Percentiles rank a stretch among this genome's conserved stretches.
phyloP scores from a whole-genome alignment of 495 filamentous ascomycete species.

The Penicillium cinerascens region DNA sequence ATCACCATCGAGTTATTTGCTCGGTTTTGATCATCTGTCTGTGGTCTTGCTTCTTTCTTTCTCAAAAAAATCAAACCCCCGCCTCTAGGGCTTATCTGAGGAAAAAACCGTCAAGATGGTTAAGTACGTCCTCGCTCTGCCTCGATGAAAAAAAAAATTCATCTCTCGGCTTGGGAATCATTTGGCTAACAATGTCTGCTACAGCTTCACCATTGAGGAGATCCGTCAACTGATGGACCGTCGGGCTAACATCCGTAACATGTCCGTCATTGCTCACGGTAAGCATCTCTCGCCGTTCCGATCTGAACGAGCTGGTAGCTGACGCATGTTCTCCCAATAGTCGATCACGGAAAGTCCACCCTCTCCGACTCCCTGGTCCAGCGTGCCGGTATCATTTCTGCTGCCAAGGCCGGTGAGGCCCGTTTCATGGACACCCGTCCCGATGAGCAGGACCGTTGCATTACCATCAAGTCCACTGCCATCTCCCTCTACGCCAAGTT shows the following conservation, averaged over 20 bases:
- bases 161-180: background rate
- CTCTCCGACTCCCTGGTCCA: constrained; percentile 98
- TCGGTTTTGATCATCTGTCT: constrained; percentile 48
- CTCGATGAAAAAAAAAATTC: background rate
- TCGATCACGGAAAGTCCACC: constrained; percentile 99
- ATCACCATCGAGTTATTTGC: constrained; percentile 47
- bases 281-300: constrained; percentile 26
- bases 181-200: constrained; percentile 10
- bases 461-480: constrained; percentile 99
- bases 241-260: constrained; percentile 96
- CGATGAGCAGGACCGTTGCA: constrained; percentile 98
- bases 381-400: constrained; percentile 99
- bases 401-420: constrained; percentile 92
- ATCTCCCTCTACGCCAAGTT: constrained; percentile 96
- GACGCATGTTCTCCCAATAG: constrained; percentile 33
- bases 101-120: constrained; percentile 94
- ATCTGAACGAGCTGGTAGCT: background rate
- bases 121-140: constrained; percentile 78
- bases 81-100: constrained; percentile 44
- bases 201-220: constrained; percentile 30
- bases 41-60: constrained; percentile 31
- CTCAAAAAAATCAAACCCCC: constrained; percentile 20
- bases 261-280: constrained; percentile 99
- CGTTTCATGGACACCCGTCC: constrained; percentile 95
- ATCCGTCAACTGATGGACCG: constrained; percentile 97